Evolutionary conservation across 2,329 filamentous ascomycete species (phyloP).

Genomic region (Hymenoscyphus infarciens): DNA sequence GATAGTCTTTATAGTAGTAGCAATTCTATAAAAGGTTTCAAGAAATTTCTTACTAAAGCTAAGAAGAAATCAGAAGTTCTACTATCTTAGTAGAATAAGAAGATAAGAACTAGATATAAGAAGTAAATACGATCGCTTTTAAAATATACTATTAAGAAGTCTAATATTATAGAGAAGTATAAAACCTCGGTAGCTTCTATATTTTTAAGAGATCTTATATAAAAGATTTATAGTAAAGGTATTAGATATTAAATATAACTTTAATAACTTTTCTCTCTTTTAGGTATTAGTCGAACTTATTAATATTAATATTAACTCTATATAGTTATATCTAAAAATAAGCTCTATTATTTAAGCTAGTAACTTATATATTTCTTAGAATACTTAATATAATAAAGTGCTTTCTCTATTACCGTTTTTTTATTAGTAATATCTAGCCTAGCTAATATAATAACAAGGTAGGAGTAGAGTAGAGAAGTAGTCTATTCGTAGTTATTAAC

Average conservation of each 20-base stretch:
- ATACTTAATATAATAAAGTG: neutral
- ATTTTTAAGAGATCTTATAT: constrained; percentile 19
- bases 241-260: neutral
- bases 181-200: constrained; percentile 18
- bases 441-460: too few relatives aligned
- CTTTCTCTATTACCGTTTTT: too few relatives aligned
- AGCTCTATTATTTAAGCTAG: neutral
- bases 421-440: too few relatives aligned
- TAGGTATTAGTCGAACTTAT: neutral
- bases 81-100: constrained; percentile 17
- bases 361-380: neutral
- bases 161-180: constrained; percentile 22
- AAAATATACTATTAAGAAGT: constrained; percentile 17
- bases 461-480: too few relatives aligned
- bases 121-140: constrained; percentile 14
- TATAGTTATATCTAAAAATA: neutral
- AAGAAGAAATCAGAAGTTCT: constrained; percentile 16
- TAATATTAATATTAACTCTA: neutral
- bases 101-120: constrained; percentile 16
- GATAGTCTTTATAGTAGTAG: constrained; percentile 15
- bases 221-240: constrained; percentile 22
- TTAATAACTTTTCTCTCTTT: neutral
- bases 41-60: constrained; percentile 19
- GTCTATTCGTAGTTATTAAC: too few relatives aligned
- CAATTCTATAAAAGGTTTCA: constrained; percentile 16